Conservation (phyloP, 2,329 filamentous ascomycete species). For the Neobulgaria alba region DNA sequence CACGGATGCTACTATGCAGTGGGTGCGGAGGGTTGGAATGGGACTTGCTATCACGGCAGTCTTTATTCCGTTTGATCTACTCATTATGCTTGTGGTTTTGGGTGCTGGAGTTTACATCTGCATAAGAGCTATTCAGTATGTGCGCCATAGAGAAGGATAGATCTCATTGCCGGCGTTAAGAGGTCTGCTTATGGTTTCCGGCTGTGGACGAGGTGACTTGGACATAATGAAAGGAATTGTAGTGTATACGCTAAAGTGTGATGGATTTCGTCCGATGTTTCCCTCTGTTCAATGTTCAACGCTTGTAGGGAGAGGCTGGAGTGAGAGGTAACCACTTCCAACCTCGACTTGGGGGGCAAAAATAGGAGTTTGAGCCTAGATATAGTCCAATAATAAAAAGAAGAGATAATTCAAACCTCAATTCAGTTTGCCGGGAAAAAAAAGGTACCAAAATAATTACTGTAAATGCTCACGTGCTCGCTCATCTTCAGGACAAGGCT, state of each 20-base stretch:
- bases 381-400: not conserved
- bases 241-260: too few species aligned
- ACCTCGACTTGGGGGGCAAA: too few species aligned
- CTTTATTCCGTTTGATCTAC: conserved; percentile 26
- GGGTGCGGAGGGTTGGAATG: conserved; percentile 23
- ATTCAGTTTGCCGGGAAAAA: not conserved
- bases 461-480: too few species aligned
- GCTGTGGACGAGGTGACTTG: conserved; percentile 3
- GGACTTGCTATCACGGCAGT: conserved; percentile 24
- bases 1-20: conserved; percentile 15
- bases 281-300: too few species aligned
- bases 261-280: too few species aligned
- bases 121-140: conserved; percentile 18
- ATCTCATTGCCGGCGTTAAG: conserved; percentile 22
- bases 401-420: not conserved
- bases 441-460: not conserved
- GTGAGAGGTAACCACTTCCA: too few species aligned
- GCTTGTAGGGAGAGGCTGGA: too few species aligned
- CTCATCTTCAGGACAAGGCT: conserved; percentile 1
- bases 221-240: not conserved
- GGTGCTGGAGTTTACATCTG: conserved; percentile 22
- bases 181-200: conserved; percentile 4
- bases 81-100: conserved; percentile 19
- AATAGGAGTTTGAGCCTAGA: too few species aligned
- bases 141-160: conserved; percentile 19